These are phyloP conservation scores for Erigeron canadensis DNA, from an alignment of 129 eudicot genomes.

Conservation along the genomic window DNA sequence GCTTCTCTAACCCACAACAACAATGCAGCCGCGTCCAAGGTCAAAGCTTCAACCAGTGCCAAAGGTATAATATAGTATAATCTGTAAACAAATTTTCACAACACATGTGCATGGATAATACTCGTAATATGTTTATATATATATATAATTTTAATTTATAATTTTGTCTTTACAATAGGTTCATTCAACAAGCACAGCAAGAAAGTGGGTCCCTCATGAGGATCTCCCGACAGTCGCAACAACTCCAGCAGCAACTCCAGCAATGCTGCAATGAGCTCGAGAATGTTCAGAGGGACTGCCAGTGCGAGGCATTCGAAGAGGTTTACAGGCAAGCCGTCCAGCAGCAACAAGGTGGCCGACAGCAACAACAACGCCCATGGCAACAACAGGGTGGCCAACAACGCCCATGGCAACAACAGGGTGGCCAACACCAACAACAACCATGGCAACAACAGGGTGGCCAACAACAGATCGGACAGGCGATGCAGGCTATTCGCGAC, in stretches of 20 bases:
- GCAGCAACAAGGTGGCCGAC: neutral
- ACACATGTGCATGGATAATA: too few species aligned
- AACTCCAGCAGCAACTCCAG: neutral
- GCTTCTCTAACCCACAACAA: neutral
- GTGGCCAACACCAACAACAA: neutral
- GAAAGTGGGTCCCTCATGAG: constrained; percentile 1
- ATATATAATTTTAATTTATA: too few species aligned
- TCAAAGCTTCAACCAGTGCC: neutral
- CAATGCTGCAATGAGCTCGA: constrained; percentile 21
- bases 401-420: neutral
- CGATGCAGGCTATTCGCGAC: neutral
- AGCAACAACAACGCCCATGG: constrained; percentile 1
- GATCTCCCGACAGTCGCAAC: neutral
- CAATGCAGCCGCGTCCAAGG: neutral
- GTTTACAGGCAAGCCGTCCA: neutral
- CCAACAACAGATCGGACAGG: neutral
- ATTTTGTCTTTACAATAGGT: too few species aligned
- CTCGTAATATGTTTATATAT: too few species aligned
- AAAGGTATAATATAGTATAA: neutral
- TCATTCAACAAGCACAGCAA: neutral
- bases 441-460: neutral
- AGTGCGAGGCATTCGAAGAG: neutral
- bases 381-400: neutral
- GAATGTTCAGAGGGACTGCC: neutral
- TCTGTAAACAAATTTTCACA: neutral